Evolutionary conservation across 2,329 filamentous ascomycete species (phyloP).

Genomic region (Ceratocystis cubensis): DNA sequence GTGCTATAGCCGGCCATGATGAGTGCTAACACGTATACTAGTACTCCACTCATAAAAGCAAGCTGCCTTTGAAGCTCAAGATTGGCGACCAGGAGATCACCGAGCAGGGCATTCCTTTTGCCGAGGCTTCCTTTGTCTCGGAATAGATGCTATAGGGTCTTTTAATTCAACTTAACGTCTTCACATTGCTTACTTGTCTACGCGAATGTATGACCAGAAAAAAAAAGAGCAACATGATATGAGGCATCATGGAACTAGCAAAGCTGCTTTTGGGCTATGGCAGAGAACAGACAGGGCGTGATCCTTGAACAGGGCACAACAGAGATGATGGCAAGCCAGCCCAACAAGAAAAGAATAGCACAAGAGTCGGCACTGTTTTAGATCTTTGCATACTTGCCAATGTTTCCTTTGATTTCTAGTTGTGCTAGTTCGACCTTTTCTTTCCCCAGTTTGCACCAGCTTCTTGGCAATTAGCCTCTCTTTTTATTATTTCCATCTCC

Average conservation of each 20-base stretch:
- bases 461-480: not conserved
- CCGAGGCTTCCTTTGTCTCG: conserved; percentile 93
- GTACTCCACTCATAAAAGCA: conserved; percentile 55
- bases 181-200: conserved; percentile 23
- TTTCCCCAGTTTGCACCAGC: not conserved
- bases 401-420: not conserved
- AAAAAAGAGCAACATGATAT: not conserved
- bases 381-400: not conserved
- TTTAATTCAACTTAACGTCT: conserved; percentile 23
- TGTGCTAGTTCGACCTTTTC: not conserved
- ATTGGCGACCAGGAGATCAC: conserved; percentile 64
- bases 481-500: not conserved
- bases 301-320: not conserved
- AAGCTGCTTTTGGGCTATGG: not conserved
- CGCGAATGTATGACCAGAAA: not conserved
- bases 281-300: not conserved
- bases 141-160: conserved; percentile 27
- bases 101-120: conserved; percentile 70
- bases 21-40: conserved; percentile 31
- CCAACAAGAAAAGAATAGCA: not conserved
- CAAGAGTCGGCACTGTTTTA: not conserved
- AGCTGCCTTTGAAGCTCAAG: conserved; percentile 66
- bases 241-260: not conserved
- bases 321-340: not conserved
- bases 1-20: not conserved